These are phyloP conservation scores for Linderniella brevidens DNA, from an alignment of 257 asterid genomes.

Conservation along the genomic window DNA sequence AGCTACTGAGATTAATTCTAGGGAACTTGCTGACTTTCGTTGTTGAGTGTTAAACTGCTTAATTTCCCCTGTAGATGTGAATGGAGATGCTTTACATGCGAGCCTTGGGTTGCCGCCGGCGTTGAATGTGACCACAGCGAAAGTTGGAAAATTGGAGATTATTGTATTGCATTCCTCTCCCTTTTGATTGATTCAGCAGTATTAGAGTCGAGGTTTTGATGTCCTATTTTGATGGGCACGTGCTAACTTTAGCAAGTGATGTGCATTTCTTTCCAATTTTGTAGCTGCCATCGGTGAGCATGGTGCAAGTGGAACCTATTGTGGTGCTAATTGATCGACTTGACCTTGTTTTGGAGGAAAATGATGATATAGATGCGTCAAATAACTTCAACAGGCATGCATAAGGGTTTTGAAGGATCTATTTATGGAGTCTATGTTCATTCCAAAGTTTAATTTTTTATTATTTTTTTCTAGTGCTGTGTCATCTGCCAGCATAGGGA, in stretches of 20 bases:
- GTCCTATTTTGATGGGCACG: conserved; percentile 1
- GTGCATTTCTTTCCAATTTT: conserved; percentile 9
- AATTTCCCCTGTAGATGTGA: conserved; percentile 38
- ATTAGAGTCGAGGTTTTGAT: conserved; percentile 1
- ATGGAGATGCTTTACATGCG: conserved; percentile 93
- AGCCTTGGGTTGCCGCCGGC: conserved; percentile 97
- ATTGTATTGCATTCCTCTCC: conserved; percentile 35
- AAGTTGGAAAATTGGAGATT: conserved; percentile 86
- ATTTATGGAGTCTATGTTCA: background rate
- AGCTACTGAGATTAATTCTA: no score
- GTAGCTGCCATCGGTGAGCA: conserved; percentile 94
- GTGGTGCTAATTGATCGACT: conserved; percentile 82
- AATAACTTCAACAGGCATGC: conserved; percentile 50
- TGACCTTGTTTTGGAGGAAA: conserved; percentile 87
- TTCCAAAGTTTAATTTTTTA: conserved; percentile 1
- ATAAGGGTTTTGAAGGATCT: conserved; percentile 13
- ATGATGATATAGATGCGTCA: conserved; percentile 46
- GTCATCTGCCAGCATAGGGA: conserved; percentile 34
- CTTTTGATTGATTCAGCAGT: background rate
- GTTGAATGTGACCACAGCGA: conserved; percentile 72
- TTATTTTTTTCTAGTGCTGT: conserved; percentile 34
- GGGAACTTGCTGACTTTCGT: no score
- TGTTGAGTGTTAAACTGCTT: background rate
- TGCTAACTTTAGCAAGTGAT: conserved; percentile 3
- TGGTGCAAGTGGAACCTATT: conserved; percentile 86